A percentile compares a stretch with the other conserved stretches of the same genome.
phyloP scores from a whole-genome alignment of 2,329 filamentous ascomycete genomes.

The Parastagonospora nodorum region DNA sequence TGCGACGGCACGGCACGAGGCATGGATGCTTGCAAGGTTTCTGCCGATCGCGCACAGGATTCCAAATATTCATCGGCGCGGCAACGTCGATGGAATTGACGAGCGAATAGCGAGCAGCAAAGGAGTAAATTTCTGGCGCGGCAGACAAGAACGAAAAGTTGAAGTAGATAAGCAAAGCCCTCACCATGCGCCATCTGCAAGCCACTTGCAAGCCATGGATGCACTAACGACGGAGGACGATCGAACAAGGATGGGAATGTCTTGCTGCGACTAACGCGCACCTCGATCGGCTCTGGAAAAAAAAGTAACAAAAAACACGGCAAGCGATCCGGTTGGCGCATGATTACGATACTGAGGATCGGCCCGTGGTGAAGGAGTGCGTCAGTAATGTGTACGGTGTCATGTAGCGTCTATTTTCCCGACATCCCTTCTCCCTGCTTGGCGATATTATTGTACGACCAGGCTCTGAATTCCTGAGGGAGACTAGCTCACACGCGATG shows the following conservation, averaged over 20 bases:
- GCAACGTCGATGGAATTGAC: slow-evolving; percentile 1
- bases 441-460: slow-evolving; percentile 45
- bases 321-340: slow-evolving; percentile 29
- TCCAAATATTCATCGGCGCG: slow-evolving; percentile 15
- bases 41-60: slow-evolving; percentile 6
- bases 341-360: slow-evolving; percentile 27
- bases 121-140: slow-evolving; percentile 9
- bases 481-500: slow-evolving; percentile 31
- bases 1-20: slow-evolving; percentile 16
- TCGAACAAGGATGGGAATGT: slow-evolving; percentile 21
- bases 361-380: slow-evolving; percentile 26
- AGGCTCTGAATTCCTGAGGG: slow-evolving; percentile 25
- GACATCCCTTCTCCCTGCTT: slow-evolving; percentile 33
- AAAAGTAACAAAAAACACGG: slow-evolving; percentile 23
- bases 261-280: slow-evolving; percentile 13
- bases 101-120: slow-evolving; percentile 7
- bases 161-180: slow-evolving; percentile 19
- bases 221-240: slow-evolving; percentile 27
- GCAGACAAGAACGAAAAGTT: slow-evolving; percentile 11
- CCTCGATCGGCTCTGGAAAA: slow-evolving; percentile 17
- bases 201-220: slow-evolving; percentile 32
- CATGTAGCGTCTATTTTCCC: slow-evolving; percentile 28
- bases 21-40: slow-evolving; percentile 2
- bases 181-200: slow-evolving; percentile 25
- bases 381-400: slow-evolving; percentile 34